Evolutionary conservation across 1,284 basidiomycete species (phyloP), one percentile per base, ranked within the genome.

Genomic region (Earliella scabrosa): DNA sequence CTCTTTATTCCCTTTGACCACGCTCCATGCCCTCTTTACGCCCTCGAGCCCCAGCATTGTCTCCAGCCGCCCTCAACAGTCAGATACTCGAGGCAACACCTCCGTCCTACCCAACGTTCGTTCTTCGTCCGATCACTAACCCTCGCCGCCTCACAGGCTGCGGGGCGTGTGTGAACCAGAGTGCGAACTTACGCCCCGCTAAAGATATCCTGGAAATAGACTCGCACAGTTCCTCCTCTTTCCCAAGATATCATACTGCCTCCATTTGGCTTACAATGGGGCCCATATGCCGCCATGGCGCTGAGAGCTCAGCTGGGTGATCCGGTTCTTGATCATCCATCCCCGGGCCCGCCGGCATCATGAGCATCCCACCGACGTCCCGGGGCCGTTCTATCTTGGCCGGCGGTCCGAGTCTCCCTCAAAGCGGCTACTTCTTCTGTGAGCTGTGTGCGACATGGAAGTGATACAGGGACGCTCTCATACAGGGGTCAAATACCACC

Each of bases 171-270:
- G 47, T 38, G 47, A 52, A 31, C 38, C 26, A 35, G 23, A n/a
- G n/a, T n/a, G n/a, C n/a, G 29, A 31, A 31, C 29, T 31, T 24
- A 26, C n/a, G n/a, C 16, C 31, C 59, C 45, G 27, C 60, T 35
- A 59, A 59, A 56, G 40, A 62, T 56, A 52, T 27, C 43, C 40
- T 50, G 26, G 40, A 59, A 58, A 58, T 54, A 61, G 60, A 43
- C 60, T 62, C 57, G 46, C 35, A 49, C 43, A 49, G 47, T 51
- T 51, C 52, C 31, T 40, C 43, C 26, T 21, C 45, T 35, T 31
- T 53, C 36, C 29, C 45, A 18, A 21, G 23, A 26, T 26, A 43
- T 36, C 50, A 27, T 38, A 21, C 40, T 32, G 26, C 20, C 48
- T 52, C 49, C 34, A 47, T 53, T 44, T 26, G 34, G 34, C 51